Evolutionary conservation across 2,329 filamentous ascomycete genomes (phyloP), one percentile per base, ranked within the genome.

Genomic region (Ceratocystiopsis brevicomis): DNA sequence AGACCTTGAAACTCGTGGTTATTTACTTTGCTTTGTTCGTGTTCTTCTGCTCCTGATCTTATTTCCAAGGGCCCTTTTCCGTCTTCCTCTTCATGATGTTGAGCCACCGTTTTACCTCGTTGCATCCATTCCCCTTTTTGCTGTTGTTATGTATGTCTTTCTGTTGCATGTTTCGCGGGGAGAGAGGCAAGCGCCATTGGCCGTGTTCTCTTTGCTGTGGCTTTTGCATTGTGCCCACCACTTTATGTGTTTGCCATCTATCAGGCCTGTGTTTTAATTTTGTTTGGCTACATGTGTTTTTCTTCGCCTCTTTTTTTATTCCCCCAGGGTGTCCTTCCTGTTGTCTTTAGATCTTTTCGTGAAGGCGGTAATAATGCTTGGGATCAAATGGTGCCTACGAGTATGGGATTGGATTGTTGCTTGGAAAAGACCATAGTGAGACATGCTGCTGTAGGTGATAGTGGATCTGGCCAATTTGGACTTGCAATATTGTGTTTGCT

Each of bases 281-380:
- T 39, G 9, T 9, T 17, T 25, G 6, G 6, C 37, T 18, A 10
- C 35, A 11, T 43, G 15, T 43, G 15, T 37, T 10, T 18, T 15
- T 30, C 5, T 16, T 2, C 2, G 30, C 30, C 40, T 34, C 4
- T 38, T 45, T 46, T 44, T 25, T 47, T 49, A 41, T 45, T 45
- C 47, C 47, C 45, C 45, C 43, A 39, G 38, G 38, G 35, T 41
- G 39, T 39, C 41, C 37, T 44, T 39, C n/a, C n/a, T 37, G 16
- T n/a, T 32, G 38, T 37, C 25, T 32, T 36, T 40, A 5, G 21
- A 15, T 19, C 33, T 15, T 34, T 15, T 34, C 4, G 25, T 30
- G 32, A 37, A 38, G 42, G 34, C 38, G 40, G 35, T 38, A 44
- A 41, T 44, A n/a, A 16, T 34, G 17, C 19, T 41, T 40, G 1